Evolutionary conservation across 2,329 filamentous ascomycete species (phyloP).

Genomic region (Cadophora sp.): DNA sequence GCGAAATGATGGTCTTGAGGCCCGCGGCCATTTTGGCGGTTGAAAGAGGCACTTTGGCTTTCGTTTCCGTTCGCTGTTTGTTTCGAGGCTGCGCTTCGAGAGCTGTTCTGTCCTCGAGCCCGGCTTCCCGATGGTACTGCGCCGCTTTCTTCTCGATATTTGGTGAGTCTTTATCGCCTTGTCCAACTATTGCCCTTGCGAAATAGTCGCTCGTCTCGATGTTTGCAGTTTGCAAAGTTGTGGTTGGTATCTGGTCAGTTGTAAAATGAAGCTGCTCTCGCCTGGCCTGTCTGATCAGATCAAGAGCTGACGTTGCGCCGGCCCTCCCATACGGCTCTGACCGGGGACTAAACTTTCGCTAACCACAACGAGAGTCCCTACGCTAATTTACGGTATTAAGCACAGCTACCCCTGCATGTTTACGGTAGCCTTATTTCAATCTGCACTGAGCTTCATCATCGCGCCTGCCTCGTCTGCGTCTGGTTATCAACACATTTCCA

Average conservation of each 20-base stretch:
- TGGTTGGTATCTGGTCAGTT: not conserved
- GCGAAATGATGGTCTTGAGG: slow-evolving; percentile 97
- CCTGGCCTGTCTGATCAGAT: not conserved
- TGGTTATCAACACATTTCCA: slow-evolving; percentile 7
- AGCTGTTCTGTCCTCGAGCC: not conserved
- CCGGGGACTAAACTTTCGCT: not conserved
- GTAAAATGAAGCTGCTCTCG: slow-evolving; percentile 9
- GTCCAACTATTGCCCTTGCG: too few relatives aligned
- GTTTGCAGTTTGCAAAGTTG: too few relatives aligned
- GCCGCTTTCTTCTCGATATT: not conserved
- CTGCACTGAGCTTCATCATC: slow-evolving; percentile 42
- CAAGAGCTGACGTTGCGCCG: slow-evolving; percentile 34
- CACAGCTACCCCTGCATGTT: slow-evolving; percentile 17
- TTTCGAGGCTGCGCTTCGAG: slow-evolving; percentile 14
- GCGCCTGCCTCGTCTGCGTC: slow-evolving; percentile 38
- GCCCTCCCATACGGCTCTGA: slow-evolving; percentile 15
- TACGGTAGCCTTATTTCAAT: slow-evolving; percentile 33
- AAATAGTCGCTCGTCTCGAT: too few relatives aligned
- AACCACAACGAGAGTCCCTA: not conserved
- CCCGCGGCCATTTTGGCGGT: slow-evolving; percentile 70
- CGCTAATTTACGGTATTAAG: not conserved
- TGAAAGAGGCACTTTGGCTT: slow-evolving; percentile 29
- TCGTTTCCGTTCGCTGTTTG: slow-evolving; percentile 6
- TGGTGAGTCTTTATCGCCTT: too few relatives aligned
- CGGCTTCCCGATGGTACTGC: too few relatives aligned